Percentiles rank a stretch among this genome's conserved stretches.
Evolutionary conservation across 2,329 filamentous ascomycete species (phyloP).

Genomic region (Arthrobotrys iridis): DNA sequence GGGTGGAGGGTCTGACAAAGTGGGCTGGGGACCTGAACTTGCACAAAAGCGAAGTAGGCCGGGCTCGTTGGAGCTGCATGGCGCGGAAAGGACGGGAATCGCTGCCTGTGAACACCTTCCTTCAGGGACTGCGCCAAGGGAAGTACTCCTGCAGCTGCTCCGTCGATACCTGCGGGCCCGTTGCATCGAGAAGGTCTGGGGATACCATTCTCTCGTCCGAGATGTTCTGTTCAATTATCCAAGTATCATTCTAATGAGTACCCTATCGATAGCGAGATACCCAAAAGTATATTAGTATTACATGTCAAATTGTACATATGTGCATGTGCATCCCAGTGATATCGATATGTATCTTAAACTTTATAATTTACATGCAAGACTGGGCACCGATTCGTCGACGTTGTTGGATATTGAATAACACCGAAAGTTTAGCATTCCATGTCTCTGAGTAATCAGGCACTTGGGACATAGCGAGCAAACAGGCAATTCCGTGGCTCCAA

Average conservation of each 20-base stretch:
- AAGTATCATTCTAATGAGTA: too few relatives aligned
- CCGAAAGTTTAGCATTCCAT: too few relatives aligned
- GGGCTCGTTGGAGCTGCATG: conserved; percentile 1
- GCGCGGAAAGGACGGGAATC: conserved; percentile 43
- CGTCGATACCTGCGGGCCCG: neutral
- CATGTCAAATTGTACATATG: too few relatives aligned
- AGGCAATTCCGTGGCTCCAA: conserved; percentile 19
- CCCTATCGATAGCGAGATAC: too few relatives aligned
- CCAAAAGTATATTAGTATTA: too few relatives aligned
- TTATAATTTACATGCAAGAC: too few relatives aligned
- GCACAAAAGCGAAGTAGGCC: conserved; percentile 9
- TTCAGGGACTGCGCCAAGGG: conserved; percentile 14
- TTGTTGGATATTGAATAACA: too few relatives aligned
- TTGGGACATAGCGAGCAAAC: neutral
- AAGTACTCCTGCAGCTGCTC: neutral
- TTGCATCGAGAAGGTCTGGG: neutral
- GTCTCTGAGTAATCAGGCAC: too few relatives aligned
- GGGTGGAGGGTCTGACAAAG: neutral
- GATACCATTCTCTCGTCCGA: neutral
- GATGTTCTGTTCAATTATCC: neutral
- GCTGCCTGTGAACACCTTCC: conserved; percentile 41
- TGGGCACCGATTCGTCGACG: too few relatives aligned
- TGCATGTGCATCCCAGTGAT: too few relatives aligned
- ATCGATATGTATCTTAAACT: too few relatives aligned
- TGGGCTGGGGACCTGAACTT: neutral